Base-by-base conservation (phyloP, 768 basidiomycete genomes). In the Mycena latifolia region DNA sequence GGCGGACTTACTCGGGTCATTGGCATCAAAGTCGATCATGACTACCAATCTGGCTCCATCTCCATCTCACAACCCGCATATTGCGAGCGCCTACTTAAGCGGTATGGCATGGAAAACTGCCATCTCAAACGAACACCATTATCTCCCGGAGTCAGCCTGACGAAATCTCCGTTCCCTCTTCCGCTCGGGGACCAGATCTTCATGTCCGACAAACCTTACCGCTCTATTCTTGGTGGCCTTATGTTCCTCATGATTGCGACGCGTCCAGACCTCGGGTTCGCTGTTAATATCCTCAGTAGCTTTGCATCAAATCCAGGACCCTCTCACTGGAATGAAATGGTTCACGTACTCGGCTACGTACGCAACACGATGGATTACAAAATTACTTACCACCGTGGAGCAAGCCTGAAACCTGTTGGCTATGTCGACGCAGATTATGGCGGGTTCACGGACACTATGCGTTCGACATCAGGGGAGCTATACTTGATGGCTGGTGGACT, bases 31-130 rank as follows among this genome's bases (percentile, higher is more conserved):
- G 63, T 84, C 15, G 48, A 63, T 2, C 66, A 71, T 8, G 64
- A 75, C 28, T n/a, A 25, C 5, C 0, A 3, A 2, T 2, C 47
- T 14, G 47, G 58, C 1, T 1, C 58, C n/a, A 57, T 82, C 17
- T 68, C 74, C 12, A 58, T 79, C 11, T 75, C 70, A 7, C 79
- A 82, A 51, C 39, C 57, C 0, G 62, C 64, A 5, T 81, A 79
- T 41, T 67, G 79, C 20, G 54, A 71, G 15, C 50, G 68, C 5
- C 51, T 79, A 0, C 70, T 81, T 15, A 46, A 58, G 17, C 56
- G 71, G 41, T 74, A 74, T 27, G 45, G 52, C 6, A 65, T 65
- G 57, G 14, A 35, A 15, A 57, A 59, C 20, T 52, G 50, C 51
- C 33, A 59, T 20, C 41, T 33, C 18, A 56, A 58, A n/a, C 27